A percentile compares a stretch with the other conserved stretches of the same genome.
phyloP scores from a whole-genome alignment of 331 rosid species.

The Quercus lobata region DNA sequence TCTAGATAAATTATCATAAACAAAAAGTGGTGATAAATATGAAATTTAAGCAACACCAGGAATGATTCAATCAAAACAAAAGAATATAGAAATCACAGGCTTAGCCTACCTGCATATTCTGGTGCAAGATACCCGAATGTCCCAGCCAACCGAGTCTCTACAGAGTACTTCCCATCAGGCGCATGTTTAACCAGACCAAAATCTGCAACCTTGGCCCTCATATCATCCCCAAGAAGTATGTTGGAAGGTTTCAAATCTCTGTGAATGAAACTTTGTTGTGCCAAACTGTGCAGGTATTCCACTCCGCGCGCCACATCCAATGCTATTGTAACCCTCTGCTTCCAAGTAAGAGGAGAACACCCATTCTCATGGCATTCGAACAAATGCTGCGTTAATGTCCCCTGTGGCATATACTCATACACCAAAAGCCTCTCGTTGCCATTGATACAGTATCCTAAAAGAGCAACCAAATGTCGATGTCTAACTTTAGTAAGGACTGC shows the following conservation, averaged over 20 bases:
- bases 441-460: constrained; percentile 69
- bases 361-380: constrained; percentile 63
- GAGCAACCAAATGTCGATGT: constrained; percentile 84
- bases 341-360: constrained; percentile 66
- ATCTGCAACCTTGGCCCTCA: constrained; percentile 90
- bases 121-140: constrained; percentile 83
- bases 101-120: constrained; percentile 71
- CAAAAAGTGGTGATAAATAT: not conserved
- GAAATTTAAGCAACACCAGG: not conserved
- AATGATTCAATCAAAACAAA: not conserved
- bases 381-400: constrained; percentile 73
- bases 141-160: constrained; percentile 77
- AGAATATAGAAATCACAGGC: constrained; percentile 1
- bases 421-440: constrained; percentile 78
- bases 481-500: constrained; percentile 75
- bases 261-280: constrained; percentile 81
- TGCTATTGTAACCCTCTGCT: constrained; percentile 75
- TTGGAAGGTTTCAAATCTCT: constrained; percentile 88
- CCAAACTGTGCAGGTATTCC: constrained; percentile 80
- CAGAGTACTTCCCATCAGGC: constrained; percentile 85
- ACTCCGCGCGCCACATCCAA: constrained; percentile 89
- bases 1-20: not conserved
- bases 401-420: constrained; percentile 89
- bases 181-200: constrained; percentile 81
- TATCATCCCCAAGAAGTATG: constrained; percentile 74